Evolutionary conservation across 2,329 filamentous ascomycete species (phyloP).

Genomic region (Claviceps maximensis): DNA sequence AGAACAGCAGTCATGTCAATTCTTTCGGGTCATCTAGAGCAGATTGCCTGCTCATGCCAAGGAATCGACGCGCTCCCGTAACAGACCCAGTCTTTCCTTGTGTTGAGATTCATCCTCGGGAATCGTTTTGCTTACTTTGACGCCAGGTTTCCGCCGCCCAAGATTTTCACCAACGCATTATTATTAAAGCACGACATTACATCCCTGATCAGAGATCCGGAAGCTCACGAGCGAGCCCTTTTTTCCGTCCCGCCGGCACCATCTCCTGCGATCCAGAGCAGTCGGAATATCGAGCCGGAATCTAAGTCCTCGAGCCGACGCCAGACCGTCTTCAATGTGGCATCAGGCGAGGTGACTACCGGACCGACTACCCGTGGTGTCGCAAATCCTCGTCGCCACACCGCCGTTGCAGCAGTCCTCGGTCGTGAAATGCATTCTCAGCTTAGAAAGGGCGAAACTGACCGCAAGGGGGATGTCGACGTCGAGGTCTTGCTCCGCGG

Average conservation of each 20-base stretch:
- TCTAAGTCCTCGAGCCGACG: slow-evolving; percentile 32
- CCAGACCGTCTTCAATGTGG: slow-evolving; percentile 54
- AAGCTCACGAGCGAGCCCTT: slow-evolving; percentile 83
- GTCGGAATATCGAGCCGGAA: slow-evolving; percentile 24
- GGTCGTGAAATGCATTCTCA: slow-evolving; percentile 77
- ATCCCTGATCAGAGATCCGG: slow-evolving; percentile 84
- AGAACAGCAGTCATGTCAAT: slow-evolving; percentile 44
- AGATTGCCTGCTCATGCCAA: slow-evolving; percentile 63
- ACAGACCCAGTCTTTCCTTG: background rate
- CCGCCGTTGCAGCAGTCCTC: slow-evolving; percentile 78
- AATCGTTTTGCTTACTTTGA: slow-evolving; percentile 3
- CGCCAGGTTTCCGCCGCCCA: slow-evolving; percentile 71
- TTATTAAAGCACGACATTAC: slow-evolving; percentile 86
- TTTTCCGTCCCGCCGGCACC: slow-evolving; percentile 79
- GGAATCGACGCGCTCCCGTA: slow-evolving; percentile 65
- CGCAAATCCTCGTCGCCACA: slow-evolving; percentile 52
- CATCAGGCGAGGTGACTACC: slow-evolving; percentile 48
- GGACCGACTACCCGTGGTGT: slow-evolving; percentile 31
- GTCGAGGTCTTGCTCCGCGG: slow-evolving; percentile 74
- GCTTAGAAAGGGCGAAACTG: slow-evolving; percentile 47
- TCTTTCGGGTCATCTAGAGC: slow-evolving; percentile 58
- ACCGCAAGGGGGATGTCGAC: slow-evolving; percentile 57
- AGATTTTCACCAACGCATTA: slow-evolving; percentile 88
- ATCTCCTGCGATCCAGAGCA: slow-evolving; percentile 30
- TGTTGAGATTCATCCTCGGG: background rate